Evolutionary conservation across 345 rosid species (phyloP), one percentile per base, ranked within the genome.

Genomic region (Triadica sebifera): DNA sequence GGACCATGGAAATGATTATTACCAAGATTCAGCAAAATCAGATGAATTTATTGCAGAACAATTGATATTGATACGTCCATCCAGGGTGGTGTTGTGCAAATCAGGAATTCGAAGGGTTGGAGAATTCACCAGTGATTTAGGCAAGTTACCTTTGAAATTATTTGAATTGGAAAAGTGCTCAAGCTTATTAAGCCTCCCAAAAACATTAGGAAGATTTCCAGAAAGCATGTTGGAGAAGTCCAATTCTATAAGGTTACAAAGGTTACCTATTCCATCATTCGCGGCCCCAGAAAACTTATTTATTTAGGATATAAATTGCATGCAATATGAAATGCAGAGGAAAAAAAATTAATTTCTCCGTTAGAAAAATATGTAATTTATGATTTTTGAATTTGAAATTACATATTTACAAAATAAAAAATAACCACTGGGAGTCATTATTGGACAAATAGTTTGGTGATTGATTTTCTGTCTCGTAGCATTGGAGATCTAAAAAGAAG

Each of bases 121-220:
- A 5, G 84, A 84, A 74, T 80, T 81, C 38, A 69, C 76, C 71
- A 82, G 34, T 4, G 85, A 82, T 59, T 24, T 9, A 4, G 87
- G 87, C 68, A 81, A 71, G 5, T 38, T 19, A 41, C 87, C 85
- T 13, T 12, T 29, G 45, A 81, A 82, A 5, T 22, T 45, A 59
- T 81, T 84, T 50, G 78, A 56, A 3, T 43, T 0, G 12, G 81
- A 6, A n/a, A 84, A 80, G 62, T 60, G 50, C 74, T 77, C 57
- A 0, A 84, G 80, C 76, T 70, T 79, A 38, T 3, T n/a, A 13
- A 82, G 76, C 8, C 47, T 55, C 74, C 41, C 56, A 19, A 84
- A 84, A 76, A 72, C 72, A 15, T 84, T 80, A 39, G 85, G 85
- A 66, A 84, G 73, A 22, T 16, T 57, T 45, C 85, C 87, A 38